A percentile compares a stretch with the other conserved stretches of the same genome.
Evolutionary conservation across 208 protist species (phyloP).

Genomic region (Strigomonas galati): DNA sequence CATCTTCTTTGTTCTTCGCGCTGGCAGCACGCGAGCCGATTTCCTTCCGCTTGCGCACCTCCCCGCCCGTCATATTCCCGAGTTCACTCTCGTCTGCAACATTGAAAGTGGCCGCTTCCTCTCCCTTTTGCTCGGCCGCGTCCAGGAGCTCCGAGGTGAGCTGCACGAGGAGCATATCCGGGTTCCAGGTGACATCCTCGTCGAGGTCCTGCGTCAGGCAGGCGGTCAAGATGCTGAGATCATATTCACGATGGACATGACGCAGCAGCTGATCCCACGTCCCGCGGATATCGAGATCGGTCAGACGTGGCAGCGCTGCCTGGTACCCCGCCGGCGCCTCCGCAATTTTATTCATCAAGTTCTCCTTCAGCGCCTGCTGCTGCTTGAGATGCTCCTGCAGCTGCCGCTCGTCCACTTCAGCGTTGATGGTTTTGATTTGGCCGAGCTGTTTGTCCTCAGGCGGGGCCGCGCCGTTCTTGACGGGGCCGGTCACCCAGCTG

Average conservation of each 20-base stretch:
- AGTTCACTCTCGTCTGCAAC: constrained; percentile 35
- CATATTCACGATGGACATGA: constrained; percentile 61
- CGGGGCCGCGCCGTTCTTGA: constrained; percentile 12
- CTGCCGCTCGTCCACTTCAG: constrained; percentile 39
- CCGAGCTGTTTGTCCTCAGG: constrained; percentile 33
- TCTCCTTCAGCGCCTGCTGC: constrained; percentile 38
- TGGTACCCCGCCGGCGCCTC: constrained; percentile 69
- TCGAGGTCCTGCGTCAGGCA: constrained; percentile 78
- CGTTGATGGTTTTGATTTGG: constrained; percentile 42
- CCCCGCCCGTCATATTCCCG: constrained; percentile 46
- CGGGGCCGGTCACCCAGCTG: constrained; percentile 1
- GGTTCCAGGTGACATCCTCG: constrained; percentile 85
- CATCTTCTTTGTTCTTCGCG: not conserved
- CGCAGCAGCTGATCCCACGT: constrained; percentile 71
- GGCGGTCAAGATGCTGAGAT: constrained; percentile 79
- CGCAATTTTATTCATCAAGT: constrained; percentile 51
- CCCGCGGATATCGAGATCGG: constrained; percentile 63
- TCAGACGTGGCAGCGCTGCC: constrained; percentile 64
- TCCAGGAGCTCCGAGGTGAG: constrained; percentile 86
- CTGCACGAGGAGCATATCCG: constrained; percentile 87
- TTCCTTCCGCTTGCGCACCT: constrained; percentile 44
- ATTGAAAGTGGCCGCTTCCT: constrained; percentile 21
- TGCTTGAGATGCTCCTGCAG: constrained; percentile 27
- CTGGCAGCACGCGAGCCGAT: not conserved
- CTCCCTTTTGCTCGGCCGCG: constrained; percentile 41